A percentile compares a stretch with the other conserved stretches of the same genome.
These are phyloP conservation scores for Stenogyne calaminthoides DNA, from an alignment of 305 asterid genomes.

Conservation along the genomic window DNA sequence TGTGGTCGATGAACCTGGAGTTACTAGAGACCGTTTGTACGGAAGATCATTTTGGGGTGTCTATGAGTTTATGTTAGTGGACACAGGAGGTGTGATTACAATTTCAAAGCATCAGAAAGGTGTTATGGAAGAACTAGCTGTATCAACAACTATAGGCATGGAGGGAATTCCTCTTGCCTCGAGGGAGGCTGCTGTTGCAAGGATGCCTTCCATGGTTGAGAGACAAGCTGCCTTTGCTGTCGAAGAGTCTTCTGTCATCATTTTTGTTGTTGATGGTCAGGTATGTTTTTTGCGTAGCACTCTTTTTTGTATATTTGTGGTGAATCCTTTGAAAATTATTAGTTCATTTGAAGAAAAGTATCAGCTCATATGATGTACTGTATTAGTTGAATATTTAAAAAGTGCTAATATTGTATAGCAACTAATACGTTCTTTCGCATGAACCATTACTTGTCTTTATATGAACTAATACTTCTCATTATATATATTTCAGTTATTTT, in stretches of 20 bases:
- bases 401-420: no score
- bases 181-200: conserved; percentile 95
- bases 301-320: no score
- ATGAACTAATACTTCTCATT: no score
- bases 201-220: conserved; percentile 96
- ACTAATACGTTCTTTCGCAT: no score
- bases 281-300: conserved; percentile 37
- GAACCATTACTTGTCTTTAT: no score
- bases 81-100: conserved; percentile 94
- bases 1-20: conserved; percentile 98
- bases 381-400: no score
- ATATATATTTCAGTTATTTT: no score
- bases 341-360: no score
- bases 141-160: conserved; percentile 97
- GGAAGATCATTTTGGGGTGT: conserved; percentile 98
- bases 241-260: conserved; percentile 84
- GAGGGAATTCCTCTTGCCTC: conserved; percentile 95
- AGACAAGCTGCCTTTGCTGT: conserved; percentile 91
- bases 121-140: conserved; percentile 77
- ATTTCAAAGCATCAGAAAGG: conserved; percentile 73
- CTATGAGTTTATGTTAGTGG: conserved; percentile 83
- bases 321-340: no score
- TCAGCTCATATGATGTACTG: no score
- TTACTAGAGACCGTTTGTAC: conserved; percentile 92
- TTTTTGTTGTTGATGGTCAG: conserved; percentile 96